Evolutionary conservation across 805 yeast species (phyloP).

Genomic region (Wilhelminamyces savonicus): DNA sequence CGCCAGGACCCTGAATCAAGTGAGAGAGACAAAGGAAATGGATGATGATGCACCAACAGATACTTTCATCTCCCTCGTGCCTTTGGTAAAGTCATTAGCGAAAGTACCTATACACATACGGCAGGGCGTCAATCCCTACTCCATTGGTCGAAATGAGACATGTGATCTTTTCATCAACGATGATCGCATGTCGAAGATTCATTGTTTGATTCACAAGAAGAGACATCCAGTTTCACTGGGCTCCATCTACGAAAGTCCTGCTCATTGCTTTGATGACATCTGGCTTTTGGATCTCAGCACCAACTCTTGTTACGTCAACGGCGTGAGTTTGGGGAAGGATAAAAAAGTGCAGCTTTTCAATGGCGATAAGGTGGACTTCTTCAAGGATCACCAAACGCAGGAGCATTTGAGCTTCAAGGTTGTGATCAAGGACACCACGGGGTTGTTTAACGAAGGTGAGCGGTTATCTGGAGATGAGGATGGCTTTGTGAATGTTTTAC

Average conservation of each 20-base stretch:
- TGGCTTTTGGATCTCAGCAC: conserved; percentile 80
- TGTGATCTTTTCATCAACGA: conserved; percentile 62
- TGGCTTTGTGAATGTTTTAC: conserved; percentile 15
- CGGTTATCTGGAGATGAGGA: conserved; percentile 7
- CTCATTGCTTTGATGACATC: conserved; percentile 64
- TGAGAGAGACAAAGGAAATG: conserved; percentile 1
- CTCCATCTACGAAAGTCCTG: conserved; percentile 59
- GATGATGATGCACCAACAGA: conserved; percentile 40
- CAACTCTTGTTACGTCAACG: conserved; percentile 72
- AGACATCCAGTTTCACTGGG: conserved; percentile 52
- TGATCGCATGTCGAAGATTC: conserved; percentile 75
- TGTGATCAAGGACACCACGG: conserved; percentile 53
- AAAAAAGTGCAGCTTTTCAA: conserved; percentile 54
- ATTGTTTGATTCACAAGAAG: conserved; percentile 62
- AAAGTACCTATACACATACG: conserved; percentile 50
- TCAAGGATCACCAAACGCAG: conserved; percentile 50
- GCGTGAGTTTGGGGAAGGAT: conserved; percentile 51
- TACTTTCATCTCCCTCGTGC: conserved; percentile 50
- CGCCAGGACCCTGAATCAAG: too few species aligned
- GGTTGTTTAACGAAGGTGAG: conserved; percentile 50
- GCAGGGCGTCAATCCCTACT: conserved; percentile 60
- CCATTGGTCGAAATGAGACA: conserved; percentile 66
- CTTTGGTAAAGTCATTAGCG: conserved; percentile 41
- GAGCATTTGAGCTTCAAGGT: conserved; percentile 52
- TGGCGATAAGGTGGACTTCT: conserved; percentile 62